Percentiles rank a stretch among this genome's conserved stretches.
These are phyloP conservation scores for Penicillium thymicola DNA, from an alignment of 2,329 filamentous ascomycete genomes.

Conservation along the genomic window DNA sequence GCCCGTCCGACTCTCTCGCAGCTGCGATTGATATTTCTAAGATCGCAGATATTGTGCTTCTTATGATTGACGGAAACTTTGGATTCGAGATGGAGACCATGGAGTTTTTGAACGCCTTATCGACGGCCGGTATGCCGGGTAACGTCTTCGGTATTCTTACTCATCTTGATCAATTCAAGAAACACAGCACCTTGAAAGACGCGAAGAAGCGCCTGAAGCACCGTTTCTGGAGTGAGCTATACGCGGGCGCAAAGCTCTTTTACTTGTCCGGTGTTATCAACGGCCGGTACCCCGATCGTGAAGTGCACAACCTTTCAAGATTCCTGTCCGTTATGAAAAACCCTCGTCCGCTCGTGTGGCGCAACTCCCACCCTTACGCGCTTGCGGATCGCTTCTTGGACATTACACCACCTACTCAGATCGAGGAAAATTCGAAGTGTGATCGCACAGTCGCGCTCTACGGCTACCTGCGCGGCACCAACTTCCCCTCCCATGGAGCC, in stretches of 20 bases:
- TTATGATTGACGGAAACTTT: conserved; percentile 98
- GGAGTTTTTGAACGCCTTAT: conserved; percentile 94
- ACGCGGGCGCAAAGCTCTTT: conserved; percentile 95
- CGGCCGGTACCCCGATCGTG: conserved; percentile 91
- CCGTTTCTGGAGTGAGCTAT: conserved; percentile 93
- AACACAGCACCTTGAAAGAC: conserved; percentile 84
- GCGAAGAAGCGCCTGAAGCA: conserved; percentile 97
- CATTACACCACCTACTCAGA: conserved; percentile 85
- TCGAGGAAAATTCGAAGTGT: conserved; percentile 84
- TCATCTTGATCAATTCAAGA: conserved; percentile 91
- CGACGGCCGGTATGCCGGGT: conserved; percentile 94
- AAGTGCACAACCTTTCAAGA: conserved; percentile 90
- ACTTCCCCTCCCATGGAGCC: conserved; percentile 81
- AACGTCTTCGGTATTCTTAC: conserved; percentile 98
- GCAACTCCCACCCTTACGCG: conserved; percentile 92
- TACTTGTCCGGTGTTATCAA: conserved; percentile 96
- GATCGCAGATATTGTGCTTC: conserved; percentile 90
- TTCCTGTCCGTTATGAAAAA: conserved; percentile 99
- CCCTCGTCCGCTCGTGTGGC: conserved; percentile 90
- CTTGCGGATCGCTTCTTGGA: conserved; percentile 93
- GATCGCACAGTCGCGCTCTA: conserved; percentile 89
- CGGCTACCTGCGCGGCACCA: conserved; percentile 90
- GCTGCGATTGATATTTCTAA: conserved; percentile 97
- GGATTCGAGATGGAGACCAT: conserved; percentile 99
- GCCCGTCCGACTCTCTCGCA: conserved; percentile 86